Conservation (phyloP, 1,284 basidiomycete genomes). For the Phellopilus nigrolimitatus region DNA sequence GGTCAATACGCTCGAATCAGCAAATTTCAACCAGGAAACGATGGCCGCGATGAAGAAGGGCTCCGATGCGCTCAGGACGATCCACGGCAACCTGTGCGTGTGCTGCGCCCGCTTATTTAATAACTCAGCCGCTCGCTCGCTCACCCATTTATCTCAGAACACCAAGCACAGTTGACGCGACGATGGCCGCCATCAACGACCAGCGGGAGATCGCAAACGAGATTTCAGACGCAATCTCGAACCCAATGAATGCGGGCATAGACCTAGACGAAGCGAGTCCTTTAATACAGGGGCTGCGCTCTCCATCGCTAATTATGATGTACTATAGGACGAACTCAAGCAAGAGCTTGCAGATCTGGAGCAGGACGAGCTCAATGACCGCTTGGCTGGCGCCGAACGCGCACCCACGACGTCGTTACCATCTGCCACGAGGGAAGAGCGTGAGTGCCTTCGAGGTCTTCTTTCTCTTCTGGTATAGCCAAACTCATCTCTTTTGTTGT, state of each 20-base stretch:
- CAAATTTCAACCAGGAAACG: constrained; percentile 98
- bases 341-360: constrained; percentile 88
- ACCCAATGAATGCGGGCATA: constrained; percentile 62
- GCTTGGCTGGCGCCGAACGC: constrained; percentile 85
- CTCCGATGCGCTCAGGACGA: constrained; percentile 84
- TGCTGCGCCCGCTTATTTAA: constrained; percentile 13
- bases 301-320: too few relatives aligned
- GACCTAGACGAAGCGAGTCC: constrained; percentile 71
- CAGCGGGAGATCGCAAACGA: constrained; percentile 95
- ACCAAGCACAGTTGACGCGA: constrained; percentile 88
- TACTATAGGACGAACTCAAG: constrained; percentile 83
- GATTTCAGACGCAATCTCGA: constrained; percentile 92
- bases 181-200: constrained; percentile 88
- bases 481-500: too few relatives aligned
- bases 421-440: constrained; percentile 51
- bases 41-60: constrained; percentile 99
- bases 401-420: constrained; percentile 83
- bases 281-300: constrained; percentile 13
- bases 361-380: constrained; percentile 86
- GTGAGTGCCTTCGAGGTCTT: too few relatives aligned
- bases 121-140: neutral
- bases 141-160: constrained; percentile 45
- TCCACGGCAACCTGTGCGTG: constrained; percentile 88
- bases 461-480: too few relatives aligned
- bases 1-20: constrained; percentile 95